phyloP scores from a whole-genome alignment of 768 basidiomycete species.

The Neoboletus subvelutipes region DNA sequence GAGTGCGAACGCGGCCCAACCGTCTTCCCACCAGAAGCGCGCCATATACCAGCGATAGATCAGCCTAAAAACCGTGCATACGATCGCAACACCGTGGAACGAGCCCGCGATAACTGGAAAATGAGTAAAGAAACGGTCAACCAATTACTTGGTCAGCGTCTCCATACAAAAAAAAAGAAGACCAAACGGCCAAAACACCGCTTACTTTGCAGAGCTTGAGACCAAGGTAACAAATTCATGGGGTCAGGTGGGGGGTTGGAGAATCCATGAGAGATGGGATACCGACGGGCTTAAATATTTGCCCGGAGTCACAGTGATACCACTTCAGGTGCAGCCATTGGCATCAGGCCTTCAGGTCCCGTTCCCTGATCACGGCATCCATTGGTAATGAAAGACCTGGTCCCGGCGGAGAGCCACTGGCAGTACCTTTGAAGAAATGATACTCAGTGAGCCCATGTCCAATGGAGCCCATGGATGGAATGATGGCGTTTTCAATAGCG shows the following conservation, averaged over 20 bases:
- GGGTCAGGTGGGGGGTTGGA: background rate
- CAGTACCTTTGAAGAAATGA: too few relatives aligned
- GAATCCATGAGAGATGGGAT: background rate
- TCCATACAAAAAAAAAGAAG: background rate
- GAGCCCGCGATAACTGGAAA: slow-evolving; percentile 14
- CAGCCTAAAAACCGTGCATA: slow-evolving; percentile 26
- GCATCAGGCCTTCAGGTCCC: too few relatives aligned
- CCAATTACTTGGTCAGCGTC: background rate
- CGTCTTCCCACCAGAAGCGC: slow-evolving; percentile 33
- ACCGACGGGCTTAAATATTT: background rate
- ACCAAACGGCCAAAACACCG: background rate
- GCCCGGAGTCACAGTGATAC: background rate
- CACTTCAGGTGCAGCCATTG: background rate
- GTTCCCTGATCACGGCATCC: slow-evolving; percentile 8
- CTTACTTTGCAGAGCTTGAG: slow-evolving; percentile 16
- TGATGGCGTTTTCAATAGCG: background rate
- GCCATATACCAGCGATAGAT: slow-evolving; percentile 18
- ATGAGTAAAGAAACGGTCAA: background rate
- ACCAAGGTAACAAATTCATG: slow-evolving; percentile 10
- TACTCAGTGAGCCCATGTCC: too few relatives aligned
- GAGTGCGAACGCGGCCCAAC: slow-evolving; percentile 25
- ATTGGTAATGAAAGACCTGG: background rate
- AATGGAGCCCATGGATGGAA: too few relatives aligned
- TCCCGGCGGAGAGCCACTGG: too few relatives aligned
- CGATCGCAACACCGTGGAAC: slow-evolving; percentile 24